Conservation (phyloP, 331 rosid genomes). For the Quercus lobata region DNA sequence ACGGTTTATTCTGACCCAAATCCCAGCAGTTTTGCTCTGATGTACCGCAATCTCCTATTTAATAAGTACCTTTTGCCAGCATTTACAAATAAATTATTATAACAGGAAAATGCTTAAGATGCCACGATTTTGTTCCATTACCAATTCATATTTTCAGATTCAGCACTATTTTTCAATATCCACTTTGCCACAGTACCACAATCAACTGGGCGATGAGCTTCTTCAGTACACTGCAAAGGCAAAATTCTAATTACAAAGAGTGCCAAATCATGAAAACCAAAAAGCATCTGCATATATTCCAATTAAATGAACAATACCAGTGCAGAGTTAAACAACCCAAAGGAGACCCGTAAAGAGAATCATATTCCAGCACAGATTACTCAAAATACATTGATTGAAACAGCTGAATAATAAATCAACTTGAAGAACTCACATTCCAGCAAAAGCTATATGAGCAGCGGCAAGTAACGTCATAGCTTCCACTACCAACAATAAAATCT, state of each 20-base stretch:
- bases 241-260: background rate
- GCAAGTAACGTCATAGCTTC: slow-evolving; percentile 94
- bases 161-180: slow-evolving; percentile 82
- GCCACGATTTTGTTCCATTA: slow-evolving; percentile 17
- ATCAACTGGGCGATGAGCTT: slow-evolving; percentile 84
- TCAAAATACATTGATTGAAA: background rate
- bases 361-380: background rate
- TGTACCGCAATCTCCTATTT: background rate
- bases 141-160: slow-evolving; percentile 90
- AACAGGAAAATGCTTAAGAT: background rate
- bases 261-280: background rate
- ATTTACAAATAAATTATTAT: background rate
- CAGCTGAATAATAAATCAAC: background rate
- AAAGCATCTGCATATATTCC: background rate
- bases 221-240: slow-evolving; percentile 68
- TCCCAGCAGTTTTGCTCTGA: background rate
- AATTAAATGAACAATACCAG: background rate
- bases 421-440: slow-evolving; percentile 61
- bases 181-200: slow-evolving; percentile 71
- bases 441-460: slow-evolving; percentile 86
- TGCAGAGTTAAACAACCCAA: background rate
- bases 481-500: slow-evolving; percentile 82
- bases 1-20: background rate
- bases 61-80: background rate
- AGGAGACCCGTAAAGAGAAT: background rate